phyloP scores from a whole-genome alignment of 2,329 filamentous ascomycete genomes.

The Exophiala phaeomuriformis region DNA sequence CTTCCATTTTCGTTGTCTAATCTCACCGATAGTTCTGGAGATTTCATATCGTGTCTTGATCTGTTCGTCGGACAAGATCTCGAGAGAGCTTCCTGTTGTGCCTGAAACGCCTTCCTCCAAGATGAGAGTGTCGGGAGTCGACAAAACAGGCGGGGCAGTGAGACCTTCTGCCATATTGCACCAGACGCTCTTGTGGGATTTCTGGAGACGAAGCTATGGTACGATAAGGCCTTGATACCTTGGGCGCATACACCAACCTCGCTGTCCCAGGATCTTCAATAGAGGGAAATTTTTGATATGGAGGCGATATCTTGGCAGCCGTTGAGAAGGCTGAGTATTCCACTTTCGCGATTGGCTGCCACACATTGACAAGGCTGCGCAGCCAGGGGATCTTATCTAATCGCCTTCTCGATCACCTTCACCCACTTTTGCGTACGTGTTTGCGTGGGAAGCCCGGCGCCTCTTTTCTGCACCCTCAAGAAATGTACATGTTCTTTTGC shows the following conservation, averaged over 20 bases:
- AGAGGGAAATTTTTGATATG: neutral
- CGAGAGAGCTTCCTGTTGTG: conserved; percentile 19
- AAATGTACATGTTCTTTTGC: neutral
- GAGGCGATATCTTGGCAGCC: neutral
- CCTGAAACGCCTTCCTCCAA: conserved; percentile 47
- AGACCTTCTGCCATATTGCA: conserved; percentile 26
- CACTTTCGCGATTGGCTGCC: neutral
- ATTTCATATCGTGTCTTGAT: conserved; percentile 77
- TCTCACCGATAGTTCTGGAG: conserved; percentile 66
- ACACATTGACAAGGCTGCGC: neutral
- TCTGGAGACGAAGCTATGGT: no score
- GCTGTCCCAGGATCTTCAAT: no score
- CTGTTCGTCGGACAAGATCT: conserved; percentile 56
- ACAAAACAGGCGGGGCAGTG: conserved; percentile 50
- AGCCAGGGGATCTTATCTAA: neutral
- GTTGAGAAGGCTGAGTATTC: neutral
- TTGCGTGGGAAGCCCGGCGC: no score
- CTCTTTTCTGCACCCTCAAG: neutral
- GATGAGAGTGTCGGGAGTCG: conserved; percentile 56
- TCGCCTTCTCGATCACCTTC: neutral
- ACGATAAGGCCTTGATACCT: no score
- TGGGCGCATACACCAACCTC: no score
- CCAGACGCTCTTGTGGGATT: neutral
- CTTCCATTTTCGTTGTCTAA: conserved; percentile 62
- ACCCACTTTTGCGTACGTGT: neutral